Percentiles rank a stretch among this genome's conserved stretches.
phyloP scores from a whole-genome alignment of 306 rosid genomes.

The Quercus bicolor region DNA sequence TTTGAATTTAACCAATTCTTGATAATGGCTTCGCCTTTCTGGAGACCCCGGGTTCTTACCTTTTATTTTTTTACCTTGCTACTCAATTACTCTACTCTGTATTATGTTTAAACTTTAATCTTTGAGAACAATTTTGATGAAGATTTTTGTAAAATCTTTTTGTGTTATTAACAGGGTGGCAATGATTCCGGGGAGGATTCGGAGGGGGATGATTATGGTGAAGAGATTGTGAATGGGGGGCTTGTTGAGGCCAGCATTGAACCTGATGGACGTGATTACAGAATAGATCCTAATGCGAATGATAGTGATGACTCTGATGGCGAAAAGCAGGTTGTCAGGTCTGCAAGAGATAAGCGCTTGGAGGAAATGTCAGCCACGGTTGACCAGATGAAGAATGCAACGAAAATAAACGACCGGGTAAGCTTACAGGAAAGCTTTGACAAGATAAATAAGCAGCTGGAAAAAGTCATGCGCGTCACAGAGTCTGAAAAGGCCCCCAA shows the following conservation, averaged over 20 bases:
- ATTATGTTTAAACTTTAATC: neutral
- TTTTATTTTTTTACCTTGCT: neutral
- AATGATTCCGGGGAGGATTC: slow-evolving; percentile 72
- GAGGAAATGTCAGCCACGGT: slow-evolving; percentile 83
- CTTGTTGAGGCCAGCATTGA: slow-evolving; percentile 30
- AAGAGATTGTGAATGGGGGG: slow-evolving; percentile 35
- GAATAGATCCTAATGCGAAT: slow-evolving; percentile 45
- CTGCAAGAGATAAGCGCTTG: slow-evolving; percentile 83
- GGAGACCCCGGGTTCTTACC: neutral
- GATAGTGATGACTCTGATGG: slow-evolving; percentile 78
- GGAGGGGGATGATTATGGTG: slow-evolving; percentile 48
- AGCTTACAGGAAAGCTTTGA: slow-evolving; percentile 94
- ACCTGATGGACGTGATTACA: neutral
- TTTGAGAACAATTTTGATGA: neutral
- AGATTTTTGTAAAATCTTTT: neutral
- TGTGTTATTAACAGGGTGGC: slow-evolving; percentile 46
- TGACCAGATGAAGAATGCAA: slow-evolving; percentile 94
- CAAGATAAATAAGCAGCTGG: slow-evolving; percentile 86
- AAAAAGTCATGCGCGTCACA: slow-evolving; percentile 87
- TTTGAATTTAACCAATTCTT: neutral
- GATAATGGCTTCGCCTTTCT: slow-evolving; percentile 40
- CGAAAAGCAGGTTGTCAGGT: slow-evolving; percentile 64
- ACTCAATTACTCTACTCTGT: neutral
- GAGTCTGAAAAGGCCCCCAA: slow-evolving; percentile 72
- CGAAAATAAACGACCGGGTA: slow-evolving; percentile 96